Percentiles rank a stretch among this genome's conserved stretches.
These are phyloP conservation scores for Hyphopichia khmerensis DNA, from an alignment of 1,139 yeast species.

Conservation along the genomic window DNA sequence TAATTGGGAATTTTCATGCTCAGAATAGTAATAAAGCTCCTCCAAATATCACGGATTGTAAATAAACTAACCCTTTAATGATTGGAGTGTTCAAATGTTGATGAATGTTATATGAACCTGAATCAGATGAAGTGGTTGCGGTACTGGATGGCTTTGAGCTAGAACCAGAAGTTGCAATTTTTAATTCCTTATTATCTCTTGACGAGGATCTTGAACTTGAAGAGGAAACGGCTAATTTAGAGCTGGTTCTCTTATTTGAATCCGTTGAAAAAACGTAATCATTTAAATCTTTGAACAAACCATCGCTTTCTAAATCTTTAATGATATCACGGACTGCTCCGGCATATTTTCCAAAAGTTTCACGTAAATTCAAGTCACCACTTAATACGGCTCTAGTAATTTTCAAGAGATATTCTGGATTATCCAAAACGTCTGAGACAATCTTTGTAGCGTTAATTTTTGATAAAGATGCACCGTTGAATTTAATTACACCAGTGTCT, in stretches of 20 bases:
- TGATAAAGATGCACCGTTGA: constrained; percentile 10
- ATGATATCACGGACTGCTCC: constrained; percentile 31
- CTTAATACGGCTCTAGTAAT: constrained; percentile 24
- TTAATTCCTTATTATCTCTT: constrained; percentile 4
- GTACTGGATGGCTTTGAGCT: neutral
- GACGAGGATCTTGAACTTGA: constrained; percentile 5
- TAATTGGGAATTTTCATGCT: no score
- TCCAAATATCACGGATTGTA: constrained; percentile 20
- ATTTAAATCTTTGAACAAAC: constrained; percentile 42
- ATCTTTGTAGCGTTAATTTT: constrained; percentile 27
- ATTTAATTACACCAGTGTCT: constrained; percentile 24
- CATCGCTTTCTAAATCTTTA: constrained; percentile 35
- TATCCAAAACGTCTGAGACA: constrained; percentile 21
- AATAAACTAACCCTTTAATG: constrained; percentile 14
- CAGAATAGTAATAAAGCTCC: constrained; percentile 14
- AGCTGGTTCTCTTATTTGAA: constrained; percentile 2
- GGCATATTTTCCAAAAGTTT: constrained; percentile 27
- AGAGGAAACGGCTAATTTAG: constrained; percentile 1
- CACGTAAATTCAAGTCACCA: constrained; percentile 16
- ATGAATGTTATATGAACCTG: constrained; percentile 9
- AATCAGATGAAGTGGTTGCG: constrained; percentile 10
- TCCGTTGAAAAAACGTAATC: constrained; percentile 24
- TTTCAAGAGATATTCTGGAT: constrained; percentile 23
- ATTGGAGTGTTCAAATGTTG: constrained; percentile 10
- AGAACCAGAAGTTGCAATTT: neutral